These are phyloP conservation scores for Wickerhamomyces subpelliculosus DNA, from an alignment of 805 yeast genomes.

Conservation along the genomic window DNA sequence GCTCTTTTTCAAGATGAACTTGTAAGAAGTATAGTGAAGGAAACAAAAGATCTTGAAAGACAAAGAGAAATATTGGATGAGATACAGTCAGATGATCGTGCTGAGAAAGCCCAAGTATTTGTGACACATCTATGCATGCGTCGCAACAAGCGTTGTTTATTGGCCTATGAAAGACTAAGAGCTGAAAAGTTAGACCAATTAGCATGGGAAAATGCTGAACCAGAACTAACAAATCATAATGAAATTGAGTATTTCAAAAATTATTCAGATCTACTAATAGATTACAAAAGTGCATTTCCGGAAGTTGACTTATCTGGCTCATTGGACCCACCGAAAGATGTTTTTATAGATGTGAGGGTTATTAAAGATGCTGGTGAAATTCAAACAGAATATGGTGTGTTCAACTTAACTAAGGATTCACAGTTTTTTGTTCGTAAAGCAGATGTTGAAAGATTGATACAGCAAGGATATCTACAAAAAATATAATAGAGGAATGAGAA, in stretches of 20 bases:
- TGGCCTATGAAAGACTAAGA: slow-evolving; percentile 76
- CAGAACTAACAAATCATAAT: slow-evolving; percentile 57
- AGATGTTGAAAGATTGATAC: slow-evolving; percentile 89
- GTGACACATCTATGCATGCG: slow-evolving; percentile 67
- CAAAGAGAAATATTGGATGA: slow-evolving; percentile 46
- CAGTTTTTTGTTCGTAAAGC: slow-evolving; percentile 92
- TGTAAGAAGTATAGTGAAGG: slow-evolving; percentile 63
- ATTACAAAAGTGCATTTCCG: slow-evolving; percentile 69
- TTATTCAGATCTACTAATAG: slow-evolving; percentile 65
- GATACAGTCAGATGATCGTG: slow-evolving; percentile 27
- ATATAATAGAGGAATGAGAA: slow-evolving; percentile 31
- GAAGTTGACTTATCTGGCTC: slow-evolving; percentile 86
- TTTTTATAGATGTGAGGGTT: slow-evolving; percentile 91
- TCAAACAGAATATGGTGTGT: slow-evolving; percentile 95
- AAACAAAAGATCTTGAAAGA: slow-evolving; percentile 54
- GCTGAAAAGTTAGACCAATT: slow-evolving; percentile 58
- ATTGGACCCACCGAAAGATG: slow-evolving; percentile 84
- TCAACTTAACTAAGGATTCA: slow-evolving; percentile 85
- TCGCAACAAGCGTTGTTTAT: slow-evolving; percentile 80
- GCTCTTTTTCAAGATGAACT: slow-evolving; percentile 71
- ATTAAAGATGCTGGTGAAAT: slow-evolving; percentile 93
- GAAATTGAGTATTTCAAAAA: slow-evolving; percentile 74
- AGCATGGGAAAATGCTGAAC: slow-evolving; percentile 63
- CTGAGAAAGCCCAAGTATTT: slow-evolving; percentile 51
- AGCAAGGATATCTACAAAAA: slow-evolving; percentile 87